These are phyloP conservation scores for Colletotrichum echinochloae DNA, from an alignment of 2,329 filamentous ascomycete genomes.

Conservation along the genomic window DNA sequence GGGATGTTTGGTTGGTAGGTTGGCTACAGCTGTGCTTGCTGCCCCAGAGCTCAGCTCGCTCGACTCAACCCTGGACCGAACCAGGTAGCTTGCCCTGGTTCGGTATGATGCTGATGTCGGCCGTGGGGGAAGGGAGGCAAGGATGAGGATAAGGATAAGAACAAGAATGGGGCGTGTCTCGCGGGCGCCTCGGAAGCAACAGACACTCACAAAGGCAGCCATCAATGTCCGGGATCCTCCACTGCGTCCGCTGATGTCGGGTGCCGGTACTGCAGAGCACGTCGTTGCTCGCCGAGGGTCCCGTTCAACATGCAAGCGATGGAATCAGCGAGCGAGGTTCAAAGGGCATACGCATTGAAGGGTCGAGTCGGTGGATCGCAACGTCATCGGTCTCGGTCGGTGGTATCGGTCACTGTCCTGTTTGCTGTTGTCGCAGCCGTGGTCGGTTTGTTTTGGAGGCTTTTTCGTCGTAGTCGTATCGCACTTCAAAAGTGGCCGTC, in stretches of 20 bases:
- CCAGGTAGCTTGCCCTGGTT: not conserved
- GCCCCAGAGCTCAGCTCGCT: constrained; percentile 11
- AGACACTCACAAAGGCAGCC: constrained; percentile 45
- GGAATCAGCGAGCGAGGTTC: not conserved
- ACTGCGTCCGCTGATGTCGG: constrained; percentile 26
- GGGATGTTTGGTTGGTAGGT: not conserved
- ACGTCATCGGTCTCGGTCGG: constrained; percentile 29
- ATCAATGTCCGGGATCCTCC: constrained; percentile 41
- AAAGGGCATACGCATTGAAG: constrained; percentile 15
- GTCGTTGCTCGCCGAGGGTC: not conserved
- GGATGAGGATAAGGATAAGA: constrained; percentile 12
- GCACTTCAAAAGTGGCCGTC: not conserved
- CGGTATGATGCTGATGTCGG: not conserved
- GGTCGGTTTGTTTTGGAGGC: not conserved
- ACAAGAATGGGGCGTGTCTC: not conserved
- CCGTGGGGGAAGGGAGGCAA: constrained; percentile 1
- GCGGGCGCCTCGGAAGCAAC: constrained; percentile 2
- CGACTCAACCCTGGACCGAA: not conserved
- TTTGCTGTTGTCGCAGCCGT: not conserved
- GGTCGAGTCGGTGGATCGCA: constrained; percentile 23
- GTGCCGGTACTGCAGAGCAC: constrained; percentile 4
- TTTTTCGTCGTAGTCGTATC: no score
- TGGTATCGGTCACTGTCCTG: not conserved
- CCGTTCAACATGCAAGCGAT: not conserved
- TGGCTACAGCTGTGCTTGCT: constrained; percentile 25